These are phyloP conservation scores for Simmondsia chinensis DNA, from an alignment of 148 eudicot species.

Conservation along the genomic window DNA sequence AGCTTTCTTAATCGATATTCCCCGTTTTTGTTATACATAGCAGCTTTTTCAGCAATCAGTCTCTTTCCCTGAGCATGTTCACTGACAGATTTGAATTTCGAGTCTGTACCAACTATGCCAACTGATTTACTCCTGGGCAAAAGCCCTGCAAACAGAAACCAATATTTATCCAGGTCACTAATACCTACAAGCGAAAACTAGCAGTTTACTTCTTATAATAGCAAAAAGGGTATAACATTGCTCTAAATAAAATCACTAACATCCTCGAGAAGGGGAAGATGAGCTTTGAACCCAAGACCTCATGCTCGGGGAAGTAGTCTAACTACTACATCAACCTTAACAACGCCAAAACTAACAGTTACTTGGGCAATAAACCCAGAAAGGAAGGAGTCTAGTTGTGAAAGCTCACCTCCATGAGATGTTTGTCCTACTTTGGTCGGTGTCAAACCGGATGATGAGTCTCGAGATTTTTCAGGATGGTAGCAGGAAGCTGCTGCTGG, in stretches of 20 bases:
- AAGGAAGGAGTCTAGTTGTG: constrained; percentile 6
- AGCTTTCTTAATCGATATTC: constrained; percentile 11
- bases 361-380: too few species aligned
- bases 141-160: constrained; percentile 18
- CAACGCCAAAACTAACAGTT: too few species aligned
- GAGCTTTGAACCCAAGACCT: too few species aligned
- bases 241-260: too few species aligned
- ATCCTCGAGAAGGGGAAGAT: too few species aligned
- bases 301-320: too few species aligned
- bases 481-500: constrained; percentile 11
- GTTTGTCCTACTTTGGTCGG: constrained; percentile 9
- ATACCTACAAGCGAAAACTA: too few species aligned
- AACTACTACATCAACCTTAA: too few species aligned
- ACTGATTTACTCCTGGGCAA: constrained; percentile 8
- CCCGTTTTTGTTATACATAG: constrained; percentile 4
- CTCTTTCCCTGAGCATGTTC: constrained; percentile 3
- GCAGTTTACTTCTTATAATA: too few species aligned
- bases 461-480: too few species aligned
- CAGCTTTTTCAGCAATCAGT: constrained; percentile 6
- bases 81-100: constrained; percentile 7
- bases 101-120: constrained; percentile 9
- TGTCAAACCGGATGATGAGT: constrained; percentile 10
- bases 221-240: too few species aligned
- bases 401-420: constrained; percentile 20
- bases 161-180: not conserved